Evolutionary conservation across 1,284 basidiomycete species (phyloP).

Genomic region (Ceratobasidium sp.): DNA sequence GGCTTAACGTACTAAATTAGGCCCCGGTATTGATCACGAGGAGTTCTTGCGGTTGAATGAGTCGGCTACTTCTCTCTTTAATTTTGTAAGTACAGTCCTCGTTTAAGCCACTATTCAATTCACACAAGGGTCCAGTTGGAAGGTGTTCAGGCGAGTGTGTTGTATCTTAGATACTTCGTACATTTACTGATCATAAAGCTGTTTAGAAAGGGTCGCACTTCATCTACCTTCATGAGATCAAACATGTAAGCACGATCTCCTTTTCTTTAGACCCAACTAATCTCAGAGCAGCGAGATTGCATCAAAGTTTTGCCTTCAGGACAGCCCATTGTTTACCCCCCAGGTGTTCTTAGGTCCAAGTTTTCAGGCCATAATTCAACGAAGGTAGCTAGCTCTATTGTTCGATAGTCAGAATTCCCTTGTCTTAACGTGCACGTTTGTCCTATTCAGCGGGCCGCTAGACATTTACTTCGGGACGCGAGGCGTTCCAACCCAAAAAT

Average conservation of each 20-base stretch:
- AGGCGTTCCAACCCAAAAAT: neutral
- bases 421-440: neutral
- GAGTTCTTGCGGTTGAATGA: neutral
- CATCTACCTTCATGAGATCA: neutral
- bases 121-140: neutral
- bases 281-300: constrained; percentile 4
- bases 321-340: neutral
- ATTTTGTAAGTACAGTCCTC: neutral
- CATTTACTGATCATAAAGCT: neutral
- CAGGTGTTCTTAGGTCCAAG: constrained; percentile 8
- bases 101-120: neutral
- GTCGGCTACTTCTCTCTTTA: neutral
- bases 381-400: neutral
- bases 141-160: neutral
- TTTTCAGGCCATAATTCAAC: constrained; percentile 22
- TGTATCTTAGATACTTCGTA: neutral
- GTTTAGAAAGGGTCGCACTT: neutral
- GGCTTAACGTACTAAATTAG: neutral
- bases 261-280: too few species aligned
- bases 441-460: neutral
- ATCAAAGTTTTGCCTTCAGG: constrained; percentile 19
- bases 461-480: constrained; percentile 17
- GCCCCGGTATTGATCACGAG: constrained; percentile 2
- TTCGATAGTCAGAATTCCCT: neutral
- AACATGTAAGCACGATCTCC: neutral